phyloP scores from a whole-genome alignment of 2,329 filamentous ascomycete species.

The Lecanosticta acicola region DNA sequence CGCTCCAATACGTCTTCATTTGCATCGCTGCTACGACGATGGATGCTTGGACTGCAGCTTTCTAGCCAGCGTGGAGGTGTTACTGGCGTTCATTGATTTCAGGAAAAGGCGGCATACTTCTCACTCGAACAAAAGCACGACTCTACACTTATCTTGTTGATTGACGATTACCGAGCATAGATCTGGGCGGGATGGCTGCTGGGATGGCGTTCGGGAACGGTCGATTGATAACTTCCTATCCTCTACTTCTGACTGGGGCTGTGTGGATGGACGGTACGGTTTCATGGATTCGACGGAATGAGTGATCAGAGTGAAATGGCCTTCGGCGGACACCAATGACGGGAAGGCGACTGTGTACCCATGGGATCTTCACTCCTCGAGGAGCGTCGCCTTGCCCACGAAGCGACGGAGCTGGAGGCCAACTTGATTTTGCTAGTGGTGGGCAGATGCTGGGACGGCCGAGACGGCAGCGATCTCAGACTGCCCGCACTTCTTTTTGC shows the following conservation, averaged over 20 bases:
- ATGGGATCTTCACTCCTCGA: background rate
- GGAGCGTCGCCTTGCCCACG: background rate
- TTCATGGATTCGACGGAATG: background rate
- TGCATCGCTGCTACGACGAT: background rate
- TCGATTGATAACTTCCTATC: constrained; percentile 2
- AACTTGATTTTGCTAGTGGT: background rate
- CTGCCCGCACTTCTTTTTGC: too few relatives aligned
- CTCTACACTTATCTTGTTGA: constrained; percentile 7
- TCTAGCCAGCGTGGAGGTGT: constrained; percentile 2
- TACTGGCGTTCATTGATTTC: constrained; percentile 6
- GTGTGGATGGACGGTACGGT: background rate
- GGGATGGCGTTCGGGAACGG: constrained; percentile 4
- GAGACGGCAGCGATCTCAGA: too few relatives aligned
- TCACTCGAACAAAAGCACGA: constrained; percentile 10
- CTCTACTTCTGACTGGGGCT: background rate
- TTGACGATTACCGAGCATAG: constrained; percentile 9
- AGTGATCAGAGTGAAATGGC: too few relatives aligned
- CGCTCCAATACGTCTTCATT: background rate
- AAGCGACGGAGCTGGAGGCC: background rate
- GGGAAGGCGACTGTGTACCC: background rate
- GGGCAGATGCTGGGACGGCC: background rate
- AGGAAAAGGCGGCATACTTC: constrained; percentile 3
- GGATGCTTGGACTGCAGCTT: background rate
- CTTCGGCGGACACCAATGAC: background rate
- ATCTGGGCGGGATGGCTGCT: constrained; percentile 2